Evolutionary conservation across 1,284 basidiomycete genomes (phyloP), one percentile per base, ranked within the genome.

Genomic region (Ceratobasidium sp.): DNA sequence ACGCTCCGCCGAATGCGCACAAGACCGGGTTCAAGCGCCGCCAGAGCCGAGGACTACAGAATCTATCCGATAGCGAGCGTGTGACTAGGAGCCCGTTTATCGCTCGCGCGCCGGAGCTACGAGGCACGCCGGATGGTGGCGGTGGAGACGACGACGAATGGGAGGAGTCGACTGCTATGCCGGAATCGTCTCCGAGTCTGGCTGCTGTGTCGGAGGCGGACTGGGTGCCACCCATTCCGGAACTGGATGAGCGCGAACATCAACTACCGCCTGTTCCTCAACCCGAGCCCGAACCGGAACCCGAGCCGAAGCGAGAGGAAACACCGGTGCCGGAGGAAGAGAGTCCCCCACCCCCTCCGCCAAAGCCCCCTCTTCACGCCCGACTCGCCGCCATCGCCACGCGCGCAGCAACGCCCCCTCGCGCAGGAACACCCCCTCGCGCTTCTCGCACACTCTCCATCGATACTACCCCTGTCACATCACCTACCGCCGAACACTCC

Each of bases 61-160:
- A 89, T 33, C 88, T 96, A 47, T 87, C 91, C 0, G 87, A 92
- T 81, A 91, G 87, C 78, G 93, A 93, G 80, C 90, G 91, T 11
- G 95, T 97, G 56, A 90, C 91, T 29, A 94, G 92, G 83, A 95
- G 93, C 78, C 94, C 94, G n/a, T 96, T 96, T 85, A 87, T 87
- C 66, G 80, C 72, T 17, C 36, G 47, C 17, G 9, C 48, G 1
- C 36, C 62, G n/a, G 24, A 27, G 51, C 50, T 74, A 24, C 51
- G 56, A 31, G 59, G 50, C 45, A 48, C 50, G 44, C 51, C 62
- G 41, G 27, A 66, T 33, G 50, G 60, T 56, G 51, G 59, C 45
- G 50, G 50, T 33, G 66, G 65, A 15, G 67, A 59, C 31, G 56
- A 53, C 14, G 36, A 56, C 50, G 73, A 71, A 44, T 44, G 65